phyloP scores from a whole-genome alignment of 2,329 filamentous ascomycete genomes.

The Cryoendolithus antarcticus region DNA sequence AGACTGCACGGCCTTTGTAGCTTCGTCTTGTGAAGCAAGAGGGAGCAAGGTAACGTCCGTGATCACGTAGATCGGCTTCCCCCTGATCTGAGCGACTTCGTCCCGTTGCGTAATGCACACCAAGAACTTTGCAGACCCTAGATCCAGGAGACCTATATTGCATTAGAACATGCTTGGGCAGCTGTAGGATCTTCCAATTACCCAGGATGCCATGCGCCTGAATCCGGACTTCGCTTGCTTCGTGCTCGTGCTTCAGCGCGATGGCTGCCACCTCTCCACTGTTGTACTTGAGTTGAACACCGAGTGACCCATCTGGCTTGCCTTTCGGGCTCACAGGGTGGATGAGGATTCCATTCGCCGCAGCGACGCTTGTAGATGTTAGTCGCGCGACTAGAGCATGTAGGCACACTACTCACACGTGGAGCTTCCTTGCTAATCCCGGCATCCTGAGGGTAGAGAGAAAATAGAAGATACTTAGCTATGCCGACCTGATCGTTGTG shows the following conservation, averaged over 20 bases:
- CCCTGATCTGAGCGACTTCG: conserved; percentile 77
- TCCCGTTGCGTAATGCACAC: conserved; percentile 76
- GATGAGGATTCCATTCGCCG: conserved; percentile 70
- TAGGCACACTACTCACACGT: conserved; percentile 39
- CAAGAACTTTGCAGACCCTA: conserved; percentile 72
- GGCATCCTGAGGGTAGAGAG: conserved; percentile 44
- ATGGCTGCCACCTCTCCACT: conserved; percentile 40
- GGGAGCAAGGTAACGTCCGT: conserved; percentile 85
- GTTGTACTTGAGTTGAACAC: conserved; percentile 57
- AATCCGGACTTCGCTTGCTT: conserved; percentile 28
- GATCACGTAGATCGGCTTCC: conserved; percentile 71
- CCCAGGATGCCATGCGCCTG: conserved; percentile 44
- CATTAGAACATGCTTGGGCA: not conserved
- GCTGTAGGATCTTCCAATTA: conserved; percentile 20
- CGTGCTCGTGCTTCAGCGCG: conserved; percentile 23
- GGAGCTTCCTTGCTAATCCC: conserved; percentile 62
- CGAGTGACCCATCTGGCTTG: conserved; percentile 2
- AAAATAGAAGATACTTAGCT: no score
- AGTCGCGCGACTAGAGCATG: not conserved
- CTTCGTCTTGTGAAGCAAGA: conserved; percentile 62
- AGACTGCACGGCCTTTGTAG: conserved; percentile 55
- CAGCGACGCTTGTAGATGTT: conserved; percentile 39
- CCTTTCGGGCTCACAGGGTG: conserved; percentile 52
- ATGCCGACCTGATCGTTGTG: no score
- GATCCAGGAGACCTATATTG: conserved; percentile 61